Conservation (phyloP, 169 alveolate species). For the Perkinsus marinus region DNA sequence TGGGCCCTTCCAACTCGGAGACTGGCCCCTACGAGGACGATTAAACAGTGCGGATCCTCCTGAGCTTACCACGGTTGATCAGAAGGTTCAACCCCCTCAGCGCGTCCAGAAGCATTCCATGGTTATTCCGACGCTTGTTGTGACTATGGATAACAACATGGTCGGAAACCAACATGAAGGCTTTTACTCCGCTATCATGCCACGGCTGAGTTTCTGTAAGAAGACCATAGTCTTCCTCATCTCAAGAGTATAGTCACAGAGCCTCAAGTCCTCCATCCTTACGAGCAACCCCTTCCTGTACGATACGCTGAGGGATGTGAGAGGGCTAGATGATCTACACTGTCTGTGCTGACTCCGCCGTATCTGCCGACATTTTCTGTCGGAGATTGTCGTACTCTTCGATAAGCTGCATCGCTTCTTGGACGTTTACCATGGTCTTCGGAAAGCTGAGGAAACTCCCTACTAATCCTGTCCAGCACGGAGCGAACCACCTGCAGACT, state of each 20-base stretch:
- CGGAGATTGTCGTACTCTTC: neutral
- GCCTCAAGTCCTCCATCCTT: neutral
- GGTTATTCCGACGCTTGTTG: neutral
- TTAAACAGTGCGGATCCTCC: neutral
- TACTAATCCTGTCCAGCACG: too few species aligned
- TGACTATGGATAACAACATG: neutral
- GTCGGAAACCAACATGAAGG: neutral
- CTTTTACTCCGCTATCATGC: neutral
- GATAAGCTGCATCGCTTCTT: neutral
- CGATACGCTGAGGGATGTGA: neutral
- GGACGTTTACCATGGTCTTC: neutral
- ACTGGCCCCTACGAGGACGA: neutral
- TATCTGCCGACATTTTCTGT: neutral
- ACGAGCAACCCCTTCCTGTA: neutral
- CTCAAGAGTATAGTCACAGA: neutral
- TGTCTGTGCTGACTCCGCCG: neutral
- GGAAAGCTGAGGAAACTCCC: neutral
- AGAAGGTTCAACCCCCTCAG: neutral
- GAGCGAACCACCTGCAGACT: neutral
- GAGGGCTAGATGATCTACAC: neutral
- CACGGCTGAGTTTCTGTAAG: neutral
- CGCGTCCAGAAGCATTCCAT: neutral
- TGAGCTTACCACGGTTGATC: neutral
- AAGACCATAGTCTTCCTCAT: neutral
- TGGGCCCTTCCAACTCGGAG: neutral